Evolutionary conservation across 257 asterid species (phyloP), one percentile per base, ranked within the genome.

Genomic region (Dorcoceras hygrometricum): DNA sequence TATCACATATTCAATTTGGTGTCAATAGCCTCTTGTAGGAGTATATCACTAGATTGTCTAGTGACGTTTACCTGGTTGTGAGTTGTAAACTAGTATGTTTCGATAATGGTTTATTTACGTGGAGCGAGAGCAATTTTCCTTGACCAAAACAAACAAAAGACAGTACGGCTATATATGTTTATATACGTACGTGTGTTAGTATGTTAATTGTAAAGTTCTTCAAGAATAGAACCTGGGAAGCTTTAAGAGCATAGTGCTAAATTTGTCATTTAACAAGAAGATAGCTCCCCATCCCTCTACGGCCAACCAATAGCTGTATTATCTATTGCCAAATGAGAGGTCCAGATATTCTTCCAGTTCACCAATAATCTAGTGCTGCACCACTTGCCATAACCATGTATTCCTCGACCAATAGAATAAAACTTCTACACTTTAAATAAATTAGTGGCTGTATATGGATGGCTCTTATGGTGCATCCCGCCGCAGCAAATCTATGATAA

Each of bases 301-400:
- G 81, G 32, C 60, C 64, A 65, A 28, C 11, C 57, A 39, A 70
- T 39, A 57, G 43, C 71, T 51, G 26, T 82, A 71, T 81, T 75
- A 81, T 81, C 85, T 65, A 3, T 8, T 65, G 16, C 67, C 57
- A 53, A 83, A 81, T 24, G 84, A 69, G 84, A 81, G 89, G 86
- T 67, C 66, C 62, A 56, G 29, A 48, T 24, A 19, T 26, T 11
- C 63, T 67, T 34, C 16, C 14, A 18, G 9, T 9, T 26, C 28
- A 24, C 22, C 51, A 57, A 55, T 51, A 57, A 55, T 57, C 31
- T 43, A 6, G 24, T 50, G 50, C 68, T 14, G 23, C 66, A 43
- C 69, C 18, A 34, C 8, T n/a, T 16, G 50, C 5, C 57, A 32
- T 2, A 23, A 18, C 54, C 24, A 56, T 6, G 4, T 58, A 18